phyloP scores from a whole-genome alignment of 2,329 filamentous ascomycete species.

The Neonectria magnoliae region DNA sequence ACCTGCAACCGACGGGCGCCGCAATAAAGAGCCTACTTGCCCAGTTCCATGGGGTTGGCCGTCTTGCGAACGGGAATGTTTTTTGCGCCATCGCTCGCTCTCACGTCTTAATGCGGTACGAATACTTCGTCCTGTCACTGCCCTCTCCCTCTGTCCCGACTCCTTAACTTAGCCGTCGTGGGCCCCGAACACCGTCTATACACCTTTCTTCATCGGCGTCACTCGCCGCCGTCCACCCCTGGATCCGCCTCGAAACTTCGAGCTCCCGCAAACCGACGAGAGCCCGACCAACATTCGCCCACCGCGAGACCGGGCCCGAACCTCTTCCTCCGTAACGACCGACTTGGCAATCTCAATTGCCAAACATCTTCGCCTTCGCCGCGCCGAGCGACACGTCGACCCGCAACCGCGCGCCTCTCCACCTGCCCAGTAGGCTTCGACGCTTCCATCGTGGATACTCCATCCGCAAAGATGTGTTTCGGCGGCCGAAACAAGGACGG shows the following conservation, averaged over 20 bases:
- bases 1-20: slow-evolving; percentile 22
- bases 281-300: slow-evolving; percentile 1
- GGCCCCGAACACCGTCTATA: slow-evolving; percentile 7
- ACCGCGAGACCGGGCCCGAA: not conserved
- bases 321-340: not conserved
- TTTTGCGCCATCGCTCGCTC: slow-evolving; percentile 22
- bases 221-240: not conserved
- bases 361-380: not conserved
- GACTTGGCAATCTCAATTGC: not conserved
- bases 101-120: too few species aligned
- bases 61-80: slow-evolving; percentile 16
- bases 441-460: slow-evolving; percentile 7
- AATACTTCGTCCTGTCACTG: not conserved
- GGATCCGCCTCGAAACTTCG: slow-evolving; percentile 1
- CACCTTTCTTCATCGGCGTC: not conserved
- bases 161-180: slow-evolving; percentile 15
- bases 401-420: not conserved
- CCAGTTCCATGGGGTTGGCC: slow-evolving; percentile 8
- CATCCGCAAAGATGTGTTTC: slow-evolving; percentile 67
- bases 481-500: slow-evolving; percentile 61
- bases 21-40: slow-evolving; percentile 22
- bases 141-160: slow-evolving; percentile 4
- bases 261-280: slow-evolving; percentile 6
- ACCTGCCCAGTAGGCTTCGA: not conserved
- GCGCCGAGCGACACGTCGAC: not conserved